A percentile compares a stretch with the other conserved stretches of the same genome.
phyloP scores from a whole-genome alignment of 2,329 filamentous ascomycete genomes.

The Ceratocystis albifundus region DNA sequence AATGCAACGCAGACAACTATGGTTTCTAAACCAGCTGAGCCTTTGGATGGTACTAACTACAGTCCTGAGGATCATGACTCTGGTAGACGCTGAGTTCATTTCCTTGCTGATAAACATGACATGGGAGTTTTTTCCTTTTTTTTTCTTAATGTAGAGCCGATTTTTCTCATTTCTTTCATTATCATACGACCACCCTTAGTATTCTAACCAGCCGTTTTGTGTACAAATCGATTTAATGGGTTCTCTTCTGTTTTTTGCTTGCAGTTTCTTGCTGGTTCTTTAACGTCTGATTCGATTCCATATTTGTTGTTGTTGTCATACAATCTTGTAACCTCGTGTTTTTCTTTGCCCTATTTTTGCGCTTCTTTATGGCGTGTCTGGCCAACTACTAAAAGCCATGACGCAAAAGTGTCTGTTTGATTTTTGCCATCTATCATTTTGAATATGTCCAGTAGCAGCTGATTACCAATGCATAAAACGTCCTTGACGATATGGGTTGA shows the following conservation, averaged over 20 bases:
- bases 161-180: neutral
- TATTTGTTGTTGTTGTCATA: too few relatives aligned
- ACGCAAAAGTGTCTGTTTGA: too few relatives aligned
- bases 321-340: too few relatives aligned
- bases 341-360: too few relatives aligned
- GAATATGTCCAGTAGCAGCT: too few relatives aligned
- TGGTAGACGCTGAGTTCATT: neutral
- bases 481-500: too few relatives aligned
- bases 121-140: too few relatives aligned
- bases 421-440: too few relatives aligned
- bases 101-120: too few relatives aligned
- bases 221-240: neutral
- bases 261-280: neutral
- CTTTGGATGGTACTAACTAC: conserved; percentile 60
- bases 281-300: neutral
- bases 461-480: too few relatives aligned
- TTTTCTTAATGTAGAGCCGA: neutral
- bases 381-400: too few relatives aligned
- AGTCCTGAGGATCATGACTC: conserved; percentile 48
- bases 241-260: neutral
- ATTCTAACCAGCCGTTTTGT: neutral
- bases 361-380: too few relatives aligned
- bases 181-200: neutral
- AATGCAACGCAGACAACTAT: conserved; percentile 47
- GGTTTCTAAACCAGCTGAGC: conserved; percentile 41